Percentiles rank a stretch among this genome's conserved stretches.
These are phyloP conservation scores for Penicillium sclerotiorum DNA, from an alignment of 2,329 filamentous ascomycete genomes.

Conservation along the genomic window DNA sequence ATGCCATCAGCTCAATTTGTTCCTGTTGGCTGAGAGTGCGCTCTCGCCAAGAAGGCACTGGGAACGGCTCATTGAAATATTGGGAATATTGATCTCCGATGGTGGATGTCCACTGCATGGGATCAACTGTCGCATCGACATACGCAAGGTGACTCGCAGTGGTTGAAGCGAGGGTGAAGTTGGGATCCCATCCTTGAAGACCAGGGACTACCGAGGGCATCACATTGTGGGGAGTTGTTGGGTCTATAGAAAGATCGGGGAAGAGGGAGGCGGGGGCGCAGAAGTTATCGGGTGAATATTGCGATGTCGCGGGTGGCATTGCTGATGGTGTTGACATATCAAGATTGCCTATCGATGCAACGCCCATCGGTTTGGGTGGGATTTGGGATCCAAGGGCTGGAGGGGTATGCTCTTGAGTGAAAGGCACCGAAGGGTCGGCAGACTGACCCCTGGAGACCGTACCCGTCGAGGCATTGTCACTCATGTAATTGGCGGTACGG, in stretches of 20 bases:
- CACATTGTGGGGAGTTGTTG: constrained; percentile 41
- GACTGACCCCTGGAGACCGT: constrained; percentile 40
- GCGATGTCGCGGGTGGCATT: constrained; percentile 15
- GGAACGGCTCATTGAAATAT: constrained; percentile 50
- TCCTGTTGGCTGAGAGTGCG: constrained; percentile 75
- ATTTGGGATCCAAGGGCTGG: constrained; percentile 22
- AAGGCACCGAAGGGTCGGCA: constrained; percentile 33
- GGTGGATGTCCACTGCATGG: constrained; percentile 47
- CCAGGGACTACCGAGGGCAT: constrained; percentile 45
- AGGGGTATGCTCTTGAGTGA: constrained; percentile 23
- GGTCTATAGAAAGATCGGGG: constrained; percentile 36
- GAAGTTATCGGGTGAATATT: constrained; percentile 21
- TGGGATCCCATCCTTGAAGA: constrained; percentile 46
- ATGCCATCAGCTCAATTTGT: constrained; percentile 79
- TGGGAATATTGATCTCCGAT: constrained; percentile 52
- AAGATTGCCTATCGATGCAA: constrained; percentile 15
- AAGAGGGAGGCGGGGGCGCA: constrained; percentile 23
- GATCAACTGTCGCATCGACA: constrained; percentile 37
- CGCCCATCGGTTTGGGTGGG: constrained; percentile 21
- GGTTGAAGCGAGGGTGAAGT: constrained; percentile 42
- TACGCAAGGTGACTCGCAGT: constrained; percentile 40
- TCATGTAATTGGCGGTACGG: constrained; percentile 28
- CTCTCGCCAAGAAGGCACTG: constrained; percentile 56
- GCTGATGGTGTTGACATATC: constrained; percentile 20
- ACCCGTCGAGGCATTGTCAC: constrained; percentile 32